Evolutionary conservation across 305 asterid species (phyloP), one percentile per base, ranked within the genome.

Genomic region (Fraxinus albicans): DNA sequence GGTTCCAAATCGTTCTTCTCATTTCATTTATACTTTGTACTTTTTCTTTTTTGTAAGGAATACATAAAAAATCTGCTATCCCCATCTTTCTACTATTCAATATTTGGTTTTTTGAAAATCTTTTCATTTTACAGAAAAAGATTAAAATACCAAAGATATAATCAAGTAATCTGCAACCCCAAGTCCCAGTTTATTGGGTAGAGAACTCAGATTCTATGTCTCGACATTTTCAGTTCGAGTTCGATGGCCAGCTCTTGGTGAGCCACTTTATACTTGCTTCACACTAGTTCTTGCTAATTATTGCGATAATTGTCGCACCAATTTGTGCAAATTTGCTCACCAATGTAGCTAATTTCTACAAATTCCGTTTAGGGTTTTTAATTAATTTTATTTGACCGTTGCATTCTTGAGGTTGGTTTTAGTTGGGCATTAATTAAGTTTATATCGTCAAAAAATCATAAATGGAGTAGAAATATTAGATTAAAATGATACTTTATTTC

Each of bases 241-340:
- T 89, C 80, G 92, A 93, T 47, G 99, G 97, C 69, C 97, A 89
- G 80, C 91, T 93, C 35, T 88, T 88, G 2, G 98, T 96, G 80
- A 88, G 94, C 35, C 35, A 15, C 47, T 83, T 76, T 77, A 12
- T 31, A 27, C 69, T 83, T 70, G 70, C n/a, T 79, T 80, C 34
- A 2, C 76, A 35, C 17, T 17, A n/a, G 72, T 79, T 73, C 75
- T 15, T 35, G 12, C 80, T 72, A 23, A 31, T 58, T 85, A 63
- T 85, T 76, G 81, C 27, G 65, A 78, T 67, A 19, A 33, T 50
- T 84, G 53, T 84, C 60, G 77, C 81, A 78, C 88, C 19, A 47
- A 12, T 76, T 19, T 36, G 2, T 33, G 8, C 73, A 60, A 9
- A 76, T 25, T 75, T 31, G 38, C n/a, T 55, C 38, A 65, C 73